Evolutionary conservation across 83 land plant genomes (phyloP), one percentile per base, ranked within the genome.

Genomic region (Thuja plicata): DNA sequence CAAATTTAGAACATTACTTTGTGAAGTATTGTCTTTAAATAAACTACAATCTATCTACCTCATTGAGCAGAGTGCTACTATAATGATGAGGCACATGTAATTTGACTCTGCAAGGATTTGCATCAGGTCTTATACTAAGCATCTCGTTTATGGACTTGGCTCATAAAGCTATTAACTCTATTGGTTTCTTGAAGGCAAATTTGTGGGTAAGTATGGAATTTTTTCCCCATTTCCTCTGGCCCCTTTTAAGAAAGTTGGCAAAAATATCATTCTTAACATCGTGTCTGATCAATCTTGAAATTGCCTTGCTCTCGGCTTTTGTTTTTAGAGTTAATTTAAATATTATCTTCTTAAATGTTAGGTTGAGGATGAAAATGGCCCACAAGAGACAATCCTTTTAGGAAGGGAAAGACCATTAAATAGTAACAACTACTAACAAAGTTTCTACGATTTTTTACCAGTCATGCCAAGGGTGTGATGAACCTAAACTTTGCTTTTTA

Each of bases 121-220:
- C 99, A 48, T 98, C 99, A 48, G 99, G 99, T 9, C 92, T 97
- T 24, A 97, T 97, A 98, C 90, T 97, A 88, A 92, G 96, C 92
- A 93, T 97, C 88, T 97, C 99, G 24, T 97, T 97, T 86, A 87
- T 96, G 13, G 99, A 97, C 89, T 95, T 97, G 89, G 95, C 96
- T 87, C 97, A 96, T 89, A 97, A 97, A 91, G 97, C 99, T 78
- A 89, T 96, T 35, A 96, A 97, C 89, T 91, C 95, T 7, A 93
- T 97, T 87, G 99, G 99, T 13, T 97, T 97, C 92, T 89, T 95
- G 30, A 95, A 93, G 85, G 99, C 93, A 8, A 97, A 97, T 90
- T 92, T 97, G 55, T 97, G 99, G 99, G 98, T 96, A 50, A 86
- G 90, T 16, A 32, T 46, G 45, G 8, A 34, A 6, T 30, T 37